A percentile compares a stretch with the other conserved stretches of the same genome.
Conservation (phyloP, 495 filamentous ascomycete species). For the Neurospora cerealis region DNA sequence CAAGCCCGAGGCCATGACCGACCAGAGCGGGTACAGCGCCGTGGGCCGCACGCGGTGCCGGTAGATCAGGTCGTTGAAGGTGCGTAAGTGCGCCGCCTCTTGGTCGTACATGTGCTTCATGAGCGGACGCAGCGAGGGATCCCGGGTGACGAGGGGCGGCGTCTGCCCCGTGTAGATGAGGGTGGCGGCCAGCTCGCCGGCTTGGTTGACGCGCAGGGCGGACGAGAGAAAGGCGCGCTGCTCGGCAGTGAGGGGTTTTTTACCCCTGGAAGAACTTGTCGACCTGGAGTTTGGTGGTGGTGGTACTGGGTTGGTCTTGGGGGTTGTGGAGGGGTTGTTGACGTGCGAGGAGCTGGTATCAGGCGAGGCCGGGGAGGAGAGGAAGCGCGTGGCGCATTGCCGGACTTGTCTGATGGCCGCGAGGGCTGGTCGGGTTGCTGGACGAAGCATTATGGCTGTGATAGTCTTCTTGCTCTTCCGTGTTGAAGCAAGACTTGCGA, state of each 20-base stretch:
- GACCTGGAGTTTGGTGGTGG: slow-evolving; percentile 3
- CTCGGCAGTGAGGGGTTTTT: slow-evolving; percentile 48
- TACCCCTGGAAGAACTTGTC: slow-evolving; percentile 24
- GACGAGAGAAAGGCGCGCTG: slow-evolving; percentile 71
- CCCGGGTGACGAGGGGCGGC: slow-evolving; percentile 58
- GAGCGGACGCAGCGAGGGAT: slow-evolving; percentile 77
- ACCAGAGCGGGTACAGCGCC: slow-evolving; percentile 88
- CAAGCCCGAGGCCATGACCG: slow-evolving; percentile 67
- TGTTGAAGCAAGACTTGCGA: not conserved
- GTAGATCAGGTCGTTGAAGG: slow-evolving; percentile 76
- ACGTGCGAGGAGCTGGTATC: slow-evolving; percentile 2
- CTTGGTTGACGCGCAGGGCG: slow-evolving; percentile 84
- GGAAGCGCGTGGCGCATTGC: slow-evolving; percentile 1
- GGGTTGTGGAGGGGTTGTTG: not conserved
- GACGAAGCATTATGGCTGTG: not conserved
- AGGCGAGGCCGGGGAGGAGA: not conserved
- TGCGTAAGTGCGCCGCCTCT: slow-evolving; percentile 74
- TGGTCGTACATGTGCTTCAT: slow-evolving; percentile 99
- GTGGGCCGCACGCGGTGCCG: slow-evolving; percentile 90
- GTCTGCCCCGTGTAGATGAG: slow-evolving; percentile 79
- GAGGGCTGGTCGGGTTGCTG: not conserved
- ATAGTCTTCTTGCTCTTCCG: not conserved
- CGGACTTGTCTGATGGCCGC: not conserved
- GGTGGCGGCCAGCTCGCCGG: slow-evolving; percentile 78
- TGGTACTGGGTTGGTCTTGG: not conserved